Evolutionary conservation across 164 flowering plant genomes (phyloP), one percentile per base, ranked within the genome.

Genomic region (Dillenia suffruticosa): DNA sequence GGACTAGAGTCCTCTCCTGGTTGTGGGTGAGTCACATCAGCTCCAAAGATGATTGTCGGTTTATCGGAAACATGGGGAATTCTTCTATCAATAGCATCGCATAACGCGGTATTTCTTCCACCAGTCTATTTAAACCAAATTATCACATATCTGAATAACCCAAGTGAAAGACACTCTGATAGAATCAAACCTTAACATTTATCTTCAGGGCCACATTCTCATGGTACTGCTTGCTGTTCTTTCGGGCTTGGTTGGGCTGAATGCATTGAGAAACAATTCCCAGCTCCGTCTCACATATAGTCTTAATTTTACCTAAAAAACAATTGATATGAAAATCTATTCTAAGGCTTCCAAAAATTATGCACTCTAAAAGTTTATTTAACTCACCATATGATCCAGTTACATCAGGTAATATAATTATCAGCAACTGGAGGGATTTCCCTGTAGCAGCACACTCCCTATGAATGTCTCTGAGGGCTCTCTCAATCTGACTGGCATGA

Each of bases 251-350:
- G 19, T 11, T 54, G 2, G 92, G 84, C 51, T 75, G 71, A 62
- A 89, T 82, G 62, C 92, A 86, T 26, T 86, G 92, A 1, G 89
- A 71, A 7, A 86, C 83, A 46, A 87, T 81, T n/a, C 92, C 89
- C 15, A 87, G 57, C 44, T 79, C 84, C 0, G 88, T 87, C 64
- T 87, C 89, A 78, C 92, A 87, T 19, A 19, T 19, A 1, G 22
- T 19, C 22, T 19, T 19, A 19, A 19, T 19, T 19, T 19, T 19
- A 19, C 6, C 40, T 32, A 32, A 4, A 32, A 32, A 32, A 32
- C 6, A 32, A 32, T 32, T 32, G 40, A 32, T 32, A 32, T 32
- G 40, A 32, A 32, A 32, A 32, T 32, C 40, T 32, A 32, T 32
- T 32, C 40, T 5, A 32, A 0, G 5, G 40, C 40, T 32, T 32